These are phyloP conservation scores for Xanthoconium stramineum DNA, from an alignment of 768 basidiomycete species.

Conservation along the genomic window DNA sequence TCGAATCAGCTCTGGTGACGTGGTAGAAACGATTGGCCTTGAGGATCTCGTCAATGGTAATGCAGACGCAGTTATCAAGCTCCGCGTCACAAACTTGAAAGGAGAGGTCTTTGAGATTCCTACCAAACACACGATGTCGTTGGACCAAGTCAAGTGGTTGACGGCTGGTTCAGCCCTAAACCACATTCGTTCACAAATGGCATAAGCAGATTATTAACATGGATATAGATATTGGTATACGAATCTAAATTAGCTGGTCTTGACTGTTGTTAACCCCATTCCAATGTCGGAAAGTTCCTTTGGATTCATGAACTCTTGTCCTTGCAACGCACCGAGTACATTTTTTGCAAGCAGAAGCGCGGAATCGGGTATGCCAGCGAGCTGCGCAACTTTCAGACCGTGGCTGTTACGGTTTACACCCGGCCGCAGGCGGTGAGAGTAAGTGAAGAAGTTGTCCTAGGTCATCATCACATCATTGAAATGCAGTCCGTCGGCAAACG, in stretches of 20 bases:
- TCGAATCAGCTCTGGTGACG: conserved; percentile 78
- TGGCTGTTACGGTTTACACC: conserved; percentile 92
- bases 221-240: background rate
- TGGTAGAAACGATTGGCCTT: conserved; percentile 82
- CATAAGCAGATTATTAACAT: conserved; percentile 6
- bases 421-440: conserved; percentile 74
- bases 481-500: background rate
- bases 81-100: conserved; percentile 64
- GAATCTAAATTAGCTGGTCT: conserved; percentile 1
- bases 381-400: conserved; percentile 82
- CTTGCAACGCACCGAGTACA: conserved; percentile 43
- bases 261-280: conserved; percentile 21
- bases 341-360: conserved; percentile 60
- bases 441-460: conserved; percentile 77
- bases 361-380: conserved; percentile 76
- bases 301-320: conserved; percentile 21
- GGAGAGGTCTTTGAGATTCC: conserved; percentile 65
- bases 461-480: background rate
- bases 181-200: conserved; percentile 66
- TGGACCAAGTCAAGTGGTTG: conserved; percentile 90
- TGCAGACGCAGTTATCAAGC: conserved; percentile 41
- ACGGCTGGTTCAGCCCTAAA: conserved; percentile 87
- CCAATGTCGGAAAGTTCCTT: conserved; percentile 34
- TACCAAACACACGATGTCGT: conserved; percentile 86
- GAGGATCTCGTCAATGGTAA: conserved; percentile 52